Evolutionary conservation across 2,329 filamentous ascomycete species (phyloP), one percentile per base, ranked within the genome.

Genomic region (Trichoderma sp.): DNA sequence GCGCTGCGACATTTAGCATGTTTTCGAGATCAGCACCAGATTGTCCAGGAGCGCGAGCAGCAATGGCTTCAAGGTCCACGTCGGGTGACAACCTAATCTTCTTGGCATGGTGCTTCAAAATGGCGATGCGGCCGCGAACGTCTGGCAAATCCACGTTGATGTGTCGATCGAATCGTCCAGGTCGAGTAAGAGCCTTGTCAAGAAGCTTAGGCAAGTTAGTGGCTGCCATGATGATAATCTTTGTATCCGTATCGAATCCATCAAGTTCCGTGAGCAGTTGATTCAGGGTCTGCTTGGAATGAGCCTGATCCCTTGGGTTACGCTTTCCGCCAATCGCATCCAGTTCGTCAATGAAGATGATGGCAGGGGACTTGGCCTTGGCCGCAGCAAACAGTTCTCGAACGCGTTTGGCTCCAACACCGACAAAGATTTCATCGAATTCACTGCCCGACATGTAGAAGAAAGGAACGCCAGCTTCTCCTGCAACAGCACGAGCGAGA

Each of bases 391-490:
- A 97, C n/a, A 97, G 87, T 71, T 97, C 96, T 69, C 96, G 93
- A 59, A 99, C 95, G 76, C 96, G 92, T 85, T 99, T 97, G 56
- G 94, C 94, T 77, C 94, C 94, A 66, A 99, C 96, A 77, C 96
- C 96, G 43, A 99, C 96, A 76, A 97, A 99, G 64, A 99, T 91
- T 81, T 99, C 96, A 76, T 99, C 96, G 77, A 99, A 99, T 79
- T 99, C 96, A 69, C 93, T 97, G 61, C 96, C 96, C 76, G 96
- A 99, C 95, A 99, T 98, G 86, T 97, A 99, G 86, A 98, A 99
- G 86, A 99, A 99, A 1, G 96, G 96, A 21, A 99, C 96, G 68
- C 95, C 96, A 66, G 96, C 94, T 83, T 99, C 96, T 64, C 96
- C 96, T 59, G 96, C 96, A 70, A 99, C 96, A 67, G 96, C 96